Conservation (phyloP, 2,329 filamentous ascomycete species). For the Cadophora gregata region DNA sequence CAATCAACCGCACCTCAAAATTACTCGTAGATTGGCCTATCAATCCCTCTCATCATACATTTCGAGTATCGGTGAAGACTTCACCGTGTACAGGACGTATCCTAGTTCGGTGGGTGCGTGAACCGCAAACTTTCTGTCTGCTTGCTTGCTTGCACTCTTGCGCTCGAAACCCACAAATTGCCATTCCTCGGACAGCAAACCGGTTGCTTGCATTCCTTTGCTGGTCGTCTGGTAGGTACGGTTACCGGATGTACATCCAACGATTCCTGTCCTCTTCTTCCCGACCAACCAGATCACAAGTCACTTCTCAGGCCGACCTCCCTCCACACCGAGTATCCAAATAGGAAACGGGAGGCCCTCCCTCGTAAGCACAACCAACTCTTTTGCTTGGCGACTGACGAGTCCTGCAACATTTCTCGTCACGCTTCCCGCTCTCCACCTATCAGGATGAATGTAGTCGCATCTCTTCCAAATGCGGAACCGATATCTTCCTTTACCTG, state of each 20-base stretch:
- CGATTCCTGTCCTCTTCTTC: background rate
- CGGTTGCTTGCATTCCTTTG: too few relatives aligned
- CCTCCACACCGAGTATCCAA: constrained; percentile 11
- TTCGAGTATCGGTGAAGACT: constrained; percentile 7
- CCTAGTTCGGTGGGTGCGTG: background rate
- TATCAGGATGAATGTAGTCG: constrained; percentile 7
- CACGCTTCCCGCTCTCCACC: constrained; percentile 1
- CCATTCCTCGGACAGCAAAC: background rate
- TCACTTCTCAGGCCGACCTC: background rate
- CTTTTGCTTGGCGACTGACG: background rate
- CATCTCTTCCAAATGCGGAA: background rate
- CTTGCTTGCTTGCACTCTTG: background rate
- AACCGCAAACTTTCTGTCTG: background rate
- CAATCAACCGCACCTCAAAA: too few relatives aligned
- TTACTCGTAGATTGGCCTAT: background rate
- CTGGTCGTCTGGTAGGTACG: background rate
- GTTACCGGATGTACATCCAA: constrained; percentile 2
- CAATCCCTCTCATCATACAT: background rate
- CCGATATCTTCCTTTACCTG: background rate
- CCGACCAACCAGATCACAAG: constrained; percentile 6
- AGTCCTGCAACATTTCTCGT: constrained; percentile 9
- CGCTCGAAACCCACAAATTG: background rate
- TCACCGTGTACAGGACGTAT: constrained; percentile 1
- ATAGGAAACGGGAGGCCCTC: too few relatives aligned
- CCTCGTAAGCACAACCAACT: background rate